Conservation (phyloP, 345 rosid species). For the Camelina sativa region DNA sequence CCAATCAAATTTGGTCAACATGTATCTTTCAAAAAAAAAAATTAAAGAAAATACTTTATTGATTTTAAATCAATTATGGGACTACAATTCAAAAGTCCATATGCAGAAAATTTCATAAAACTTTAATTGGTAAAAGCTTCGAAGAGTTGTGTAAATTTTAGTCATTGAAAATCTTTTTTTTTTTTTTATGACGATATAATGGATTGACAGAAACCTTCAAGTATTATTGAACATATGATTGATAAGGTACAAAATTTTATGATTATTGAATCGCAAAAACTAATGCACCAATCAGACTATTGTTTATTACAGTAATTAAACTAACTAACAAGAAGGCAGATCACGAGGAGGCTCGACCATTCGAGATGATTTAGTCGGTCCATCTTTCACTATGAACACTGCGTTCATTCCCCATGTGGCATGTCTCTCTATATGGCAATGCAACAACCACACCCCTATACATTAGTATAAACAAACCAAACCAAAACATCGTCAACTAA, state of each 20-base stretch:
- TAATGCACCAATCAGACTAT: too few relatives aligned
- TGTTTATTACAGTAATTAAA: too few relatives aligned
- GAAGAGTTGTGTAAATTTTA: background rate
- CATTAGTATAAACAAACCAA: background rate
- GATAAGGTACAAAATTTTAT: background rate
- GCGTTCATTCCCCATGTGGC: conserved; percentile 54
- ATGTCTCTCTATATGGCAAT: conserved; percentile 52
- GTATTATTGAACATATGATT: background rate
- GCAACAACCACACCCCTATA: conserved; percentile 55
- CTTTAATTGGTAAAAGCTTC: background rate
- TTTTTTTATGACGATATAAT: background rate
- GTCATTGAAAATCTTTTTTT: background rate
- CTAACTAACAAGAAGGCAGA: conserved; percentile 43
- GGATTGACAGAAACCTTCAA: too few relatives aligned
- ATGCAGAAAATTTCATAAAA: background rate
- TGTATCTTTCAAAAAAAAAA: too few relatives aligned
- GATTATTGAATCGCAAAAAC: too few relatives aligned
- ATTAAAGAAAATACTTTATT: too few relatives aligned
- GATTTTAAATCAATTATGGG: background rate
- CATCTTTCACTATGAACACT: conserved; percentile 51
- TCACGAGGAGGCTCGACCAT: conserved; percentile 46
- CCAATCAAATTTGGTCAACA: background rate
- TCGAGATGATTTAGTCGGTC: conserved; percentile 37
- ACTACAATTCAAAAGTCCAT: background rate
- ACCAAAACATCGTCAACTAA: background rate